Conservation (phyloP, 805 yeast species). For the Lachancea thermotolerans region DNA sequence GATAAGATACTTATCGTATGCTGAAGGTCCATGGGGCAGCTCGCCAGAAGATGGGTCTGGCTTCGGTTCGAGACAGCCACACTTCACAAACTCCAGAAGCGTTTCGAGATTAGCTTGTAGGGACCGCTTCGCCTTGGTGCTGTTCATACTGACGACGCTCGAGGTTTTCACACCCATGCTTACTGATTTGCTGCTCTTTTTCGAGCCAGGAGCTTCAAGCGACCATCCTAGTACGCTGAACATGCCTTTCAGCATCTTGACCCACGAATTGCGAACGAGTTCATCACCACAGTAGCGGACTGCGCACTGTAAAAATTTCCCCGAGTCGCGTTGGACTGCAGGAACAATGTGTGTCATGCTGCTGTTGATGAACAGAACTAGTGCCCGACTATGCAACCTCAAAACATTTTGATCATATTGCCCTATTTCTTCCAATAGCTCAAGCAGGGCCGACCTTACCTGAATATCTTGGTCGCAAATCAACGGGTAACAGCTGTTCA, state of each 20-base stretch:
- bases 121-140: slow-evolving; percentile 12
- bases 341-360: slow-evolving; percentile 91
- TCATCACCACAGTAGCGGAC: slow-evolving; percentile 49
- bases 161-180: slow-evolving; percentile 15
- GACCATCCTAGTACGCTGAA: slow-evolving; percentile 74
- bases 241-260: slow-evolving; percentile 59
- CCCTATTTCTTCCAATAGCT: slow-evolving; percentile 43
- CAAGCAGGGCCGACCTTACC: slow-evolving; percentile 54
- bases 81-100: slow-evolving; percentile 36
- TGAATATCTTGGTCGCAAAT: slow-evolving; percentile 51
- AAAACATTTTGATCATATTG: slow-evolving; percentile 46
- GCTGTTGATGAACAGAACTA: slow-evolving; percentile 72
- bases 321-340: slow-evolving; percentile 67
- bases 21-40: slow-evolving; percentile 11
- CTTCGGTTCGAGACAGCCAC: slow-evolving; percentile 31
- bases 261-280: slow-evolving; percentile 57
- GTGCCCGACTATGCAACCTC: slow-evolving; percentile 50
- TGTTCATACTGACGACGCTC: slow-evolving; percentile 11
- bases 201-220: slow-evolving; percentile 24
- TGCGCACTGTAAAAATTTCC: slow-evolving; percentile 56
- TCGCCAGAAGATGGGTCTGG: slow-evolving; percentile 13
- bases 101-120: slow-evolving; percentile 34
- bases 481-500: slow-evolving; percentile 27
- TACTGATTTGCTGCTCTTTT: slow-evolving; percentile 17
- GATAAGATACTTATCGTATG: slow-evolving; percentile 49